A percentile compares a stretch with the other conserved stretches of the same genome.
Evolutionary conservation across 2,329 filamentous ascomycete species (phyloP).

Genomic region (Ascochyta koolunga): DNA sequence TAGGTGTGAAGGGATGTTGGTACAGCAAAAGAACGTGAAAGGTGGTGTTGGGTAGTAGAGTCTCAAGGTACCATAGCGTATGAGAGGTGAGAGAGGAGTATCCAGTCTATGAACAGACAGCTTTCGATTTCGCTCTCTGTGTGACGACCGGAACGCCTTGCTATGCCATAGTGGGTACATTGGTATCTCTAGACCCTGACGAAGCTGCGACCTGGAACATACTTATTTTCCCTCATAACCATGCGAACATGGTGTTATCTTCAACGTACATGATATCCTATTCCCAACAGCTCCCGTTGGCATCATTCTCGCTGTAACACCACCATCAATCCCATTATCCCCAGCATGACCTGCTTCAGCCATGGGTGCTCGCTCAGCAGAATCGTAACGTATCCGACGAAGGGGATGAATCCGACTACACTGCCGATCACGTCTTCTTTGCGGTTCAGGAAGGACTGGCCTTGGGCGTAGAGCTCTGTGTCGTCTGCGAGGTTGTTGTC

Average conservation of each 20-base stretch:
- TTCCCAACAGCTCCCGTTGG: background rate
- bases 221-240: background rate
- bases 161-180: slow-evolving; percentile 3
- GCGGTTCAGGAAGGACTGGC: slow-evolving; percentile 85
- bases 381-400: slow-evolving; percentile 97
- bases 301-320: slow-evolving; percentile 85
- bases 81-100: no score
- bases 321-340: slow-evolving; percentile 92
- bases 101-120: background rate
- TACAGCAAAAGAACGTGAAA: no score
- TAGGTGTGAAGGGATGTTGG: no score
- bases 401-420: slow-evolving; percentile 89
- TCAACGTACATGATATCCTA: background rate
- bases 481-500: slow-evolving; percentile 97
- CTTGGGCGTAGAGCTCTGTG: slow-evolving; percentile 84
- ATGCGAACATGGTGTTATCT: background rate
- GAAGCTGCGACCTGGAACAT: background rate
- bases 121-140: background rate
- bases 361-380: slow-evolving; percentile 93
- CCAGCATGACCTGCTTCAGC: slow-evolving; percentile 94
- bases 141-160: slow-evolving; percentile 11
- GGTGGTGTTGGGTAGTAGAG: no score
- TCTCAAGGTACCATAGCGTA: no score
- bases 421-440: slow-evolving; percentile 88
- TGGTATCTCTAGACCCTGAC: background rate